A percentile compares a stretch with the other conserved stretches of the same genome.
phyloP scores from a whole-genome alignment of 2,329 filamentous ascomycete genomes.

The Diaporthe sp. region DNA sequence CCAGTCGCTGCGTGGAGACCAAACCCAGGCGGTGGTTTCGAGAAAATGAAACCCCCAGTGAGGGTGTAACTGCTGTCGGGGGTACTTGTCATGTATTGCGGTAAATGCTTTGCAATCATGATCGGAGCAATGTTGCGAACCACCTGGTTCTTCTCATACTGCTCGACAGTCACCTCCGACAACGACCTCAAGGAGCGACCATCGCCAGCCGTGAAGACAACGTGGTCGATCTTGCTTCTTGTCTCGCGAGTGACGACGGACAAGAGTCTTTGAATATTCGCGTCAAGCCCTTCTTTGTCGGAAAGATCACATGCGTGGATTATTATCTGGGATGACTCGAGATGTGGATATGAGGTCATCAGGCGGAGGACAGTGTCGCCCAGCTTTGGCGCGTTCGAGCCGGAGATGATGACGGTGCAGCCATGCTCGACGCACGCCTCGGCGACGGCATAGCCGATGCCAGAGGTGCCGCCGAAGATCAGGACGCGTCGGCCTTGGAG shows the following conservation, averaged over 20 bases:
- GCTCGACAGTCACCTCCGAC: constrained; percentile 4
- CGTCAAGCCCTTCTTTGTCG: constrained; percentile 2
- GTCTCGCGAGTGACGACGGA: constrained; percentile 40
- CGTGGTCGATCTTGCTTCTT: constrained; percentile 58
- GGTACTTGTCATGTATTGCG: background rate
- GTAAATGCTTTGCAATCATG: constrained; percentile 3
- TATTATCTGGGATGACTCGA: background rate
- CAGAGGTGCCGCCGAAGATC: constrained; percentile 64
- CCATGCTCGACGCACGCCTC: constrained; percentile 63
- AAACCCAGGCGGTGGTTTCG: constrained; percentile 2
- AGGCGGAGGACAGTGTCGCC: constrained; percentile 48
- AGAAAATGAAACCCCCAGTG: constrained; percentile 2
- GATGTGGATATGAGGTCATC: constrained; percentile 2
- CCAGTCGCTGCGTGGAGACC: background rate
- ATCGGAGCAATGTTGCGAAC: constrained; percentile 12
- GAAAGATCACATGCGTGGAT: constrained; percentile 6
- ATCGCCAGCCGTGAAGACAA: constrained; percentile 64
- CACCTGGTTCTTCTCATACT: constrained; percentile 23
- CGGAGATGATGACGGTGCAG: constrained; percentile 60
- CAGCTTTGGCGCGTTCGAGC: constrained; percentile 52
- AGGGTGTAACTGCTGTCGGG: constrained; percentile 3
- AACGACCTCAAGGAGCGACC: background rate
- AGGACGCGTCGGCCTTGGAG: constrained; percentile 59
- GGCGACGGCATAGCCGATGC: constrained; percentile 64
- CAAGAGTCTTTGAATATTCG: constrained; percentile 51